Conservation (phyloP, 1,284 basidiomycete genomes). For the Cryptococcus sp. region DNA sequence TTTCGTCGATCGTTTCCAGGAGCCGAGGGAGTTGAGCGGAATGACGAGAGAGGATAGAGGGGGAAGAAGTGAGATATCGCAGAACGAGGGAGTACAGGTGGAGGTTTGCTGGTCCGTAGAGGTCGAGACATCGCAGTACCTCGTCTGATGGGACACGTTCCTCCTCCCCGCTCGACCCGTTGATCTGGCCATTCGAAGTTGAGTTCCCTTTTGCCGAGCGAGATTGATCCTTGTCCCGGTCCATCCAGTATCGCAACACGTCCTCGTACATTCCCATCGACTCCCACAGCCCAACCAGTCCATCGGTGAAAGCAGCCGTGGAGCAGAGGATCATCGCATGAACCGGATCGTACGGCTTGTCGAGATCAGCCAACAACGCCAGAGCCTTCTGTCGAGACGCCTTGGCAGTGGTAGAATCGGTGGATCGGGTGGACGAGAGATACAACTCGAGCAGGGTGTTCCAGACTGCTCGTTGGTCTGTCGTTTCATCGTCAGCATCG, state of each 20-base stretch:
- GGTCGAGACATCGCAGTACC: slow-evolving; percentile 65
- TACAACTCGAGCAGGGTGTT: slow-evolving; percentile 95
- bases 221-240: slow-evolving; percentile 49
- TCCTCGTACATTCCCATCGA: slow-evolving; percentile 94
- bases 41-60: slow-evolving; percentile 64
- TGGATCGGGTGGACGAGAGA: slow-evolving; percentile 55
- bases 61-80: slow-evolving; percentile 76
- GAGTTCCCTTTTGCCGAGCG: neutral
- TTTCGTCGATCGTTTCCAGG: slow-evolving; percentile 68
- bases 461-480: slow-evolving; percentile 84
- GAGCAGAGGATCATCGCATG: slow-evolving; percentile 93
- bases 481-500: slow-evolving; percentile 60
- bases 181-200: slow-evolving; percentile 1
- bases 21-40: slow-evolving; percentile 63
- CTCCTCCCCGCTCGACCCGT: neutral
- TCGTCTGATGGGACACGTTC: slow-evolving; percentile 52
- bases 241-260: slow-evolving; percentile 86
- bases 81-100: slow-evolving; percentile 85
- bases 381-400: slow-evolving; percentile 56
- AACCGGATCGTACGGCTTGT: slow-evolving; percentile 76
- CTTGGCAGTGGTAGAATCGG: slow-evolving; percentile 16
- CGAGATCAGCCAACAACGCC: slow-evolving; percentile 56
- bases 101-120: slow-evolving; percentile 66
- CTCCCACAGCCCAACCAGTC: slow-evolving; percentile 87
- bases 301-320: slow-evolving; percentile 70